A percentile compares a stretch with the other conserved stretches of the same genome.
These are phyloP conservation scores for Poronia punctata DNA, from an alignment of 495 filamentous ascomycete species.

Conservation along the genomic window DNA sequence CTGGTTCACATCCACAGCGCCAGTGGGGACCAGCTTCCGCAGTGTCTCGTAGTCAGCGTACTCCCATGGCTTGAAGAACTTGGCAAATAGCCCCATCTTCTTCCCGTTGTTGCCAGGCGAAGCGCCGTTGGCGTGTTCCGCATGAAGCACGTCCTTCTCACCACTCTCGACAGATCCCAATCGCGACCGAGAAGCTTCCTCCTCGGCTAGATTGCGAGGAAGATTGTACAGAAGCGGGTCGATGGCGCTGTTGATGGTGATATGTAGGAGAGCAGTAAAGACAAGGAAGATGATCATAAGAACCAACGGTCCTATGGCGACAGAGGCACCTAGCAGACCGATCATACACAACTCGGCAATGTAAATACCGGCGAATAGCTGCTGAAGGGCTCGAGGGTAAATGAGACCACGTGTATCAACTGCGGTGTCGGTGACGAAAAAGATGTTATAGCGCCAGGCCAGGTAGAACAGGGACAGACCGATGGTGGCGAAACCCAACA, in stretches of 20 bases:
- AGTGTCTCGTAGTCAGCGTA: constrained; percentile 66
- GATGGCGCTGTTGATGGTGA: constrained; percentile 72
- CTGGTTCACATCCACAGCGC: constrained; percentile 29
- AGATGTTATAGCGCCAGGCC: constrained; percentile 89
- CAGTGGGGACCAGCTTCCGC: constrained; percentile 62
- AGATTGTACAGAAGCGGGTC: constrained; percentile 76
- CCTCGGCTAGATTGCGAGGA: constrained; percentile 51
- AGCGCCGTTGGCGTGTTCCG: constrained; percentile 18
- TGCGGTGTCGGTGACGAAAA: constrained; percentile 78
- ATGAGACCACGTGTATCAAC: constrained; percentile 89
- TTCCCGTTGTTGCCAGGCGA: constrained; percentile 14
- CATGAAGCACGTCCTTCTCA: constrained; percentile 23
- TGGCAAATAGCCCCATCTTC: constrained; percentile 47
- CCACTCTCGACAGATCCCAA: constrained; percentile 21
- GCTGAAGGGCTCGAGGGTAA: constrained; percentile 85
- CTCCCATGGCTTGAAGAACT: constrained; percentile 73
- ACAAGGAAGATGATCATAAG: constrained; percentile 78
- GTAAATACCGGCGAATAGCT: constrained; percentile 84
- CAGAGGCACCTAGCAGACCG: constrained; percentile 73
- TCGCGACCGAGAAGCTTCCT: constrained; percentile 46
- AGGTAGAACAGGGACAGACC: constrained; percentile 85
- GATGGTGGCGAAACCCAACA: constrained; percentile 79
- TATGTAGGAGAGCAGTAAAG: constrained; percentile 75
- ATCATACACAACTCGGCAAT: constrained; percentile 80
- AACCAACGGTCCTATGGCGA: constrained; percentile 67